These are phyloP conservation scores for Pythium sp. DNA, from an alignment of 352 stramenopile genomes.

Conservation along the genomic window DNA sequence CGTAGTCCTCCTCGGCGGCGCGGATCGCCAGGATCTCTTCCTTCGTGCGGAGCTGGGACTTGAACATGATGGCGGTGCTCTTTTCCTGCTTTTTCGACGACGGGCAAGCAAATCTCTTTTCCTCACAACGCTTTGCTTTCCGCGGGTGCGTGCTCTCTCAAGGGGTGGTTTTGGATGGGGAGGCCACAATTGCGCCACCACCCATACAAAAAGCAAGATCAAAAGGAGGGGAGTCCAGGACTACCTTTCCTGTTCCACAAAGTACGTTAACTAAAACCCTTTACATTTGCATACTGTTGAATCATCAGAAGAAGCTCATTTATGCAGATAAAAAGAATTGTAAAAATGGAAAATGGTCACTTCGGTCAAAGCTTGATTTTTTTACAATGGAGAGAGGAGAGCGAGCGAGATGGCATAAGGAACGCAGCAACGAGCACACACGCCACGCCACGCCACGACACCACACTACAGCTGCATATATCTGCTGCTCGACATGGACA, in stretches of 20 bases:
- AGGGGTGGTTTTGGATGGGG: conserved; percentile 20
- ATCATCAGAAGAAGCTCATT: background rate
- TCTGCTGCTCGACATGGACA: conserved; percentile 20
- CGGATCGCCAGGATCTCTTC: conserved; percentile 83
- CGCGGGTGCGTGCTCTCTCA: conserved; percentile 10
- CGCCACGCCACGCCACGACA: background rate
- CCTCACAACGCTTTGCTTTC: conserved; percentile 13
- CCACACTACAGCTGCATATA: conserved; percentile 36
- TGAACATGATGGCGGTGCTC: conserved; percentile 35
- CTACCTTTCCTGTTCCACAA: background rate
- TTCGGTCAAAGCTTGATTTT: conserved; percentile 3
- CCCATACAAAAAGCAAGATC: conserved; percentile 20
- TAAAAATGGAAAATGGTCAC: background rate
- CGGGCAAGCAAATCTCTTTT: conserved; percentile 11
- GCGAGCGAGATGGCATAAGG: background rate
- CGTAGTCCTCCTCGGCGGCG: conserved; percentile 71
- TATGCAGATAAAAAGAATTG: conserved; percentile 2
- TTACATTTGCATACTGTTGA: background rate
- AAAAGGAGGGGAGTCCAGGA: conserved; percentile 1
- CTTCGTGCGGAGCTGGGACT: conserved; percentile 75
- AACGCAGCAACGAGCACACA: background rate
- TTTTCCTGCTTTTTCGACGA: conserved; percentile 10
- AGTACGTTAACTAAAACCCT: conserved; percentile 10
- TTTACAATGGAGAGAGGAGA: background rate
- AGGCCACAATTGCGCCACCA: conserved; percentile 14